A percentile compares a stretch with the other conserved stretches of the same genome.
phyloP scores from a whole-genome alignment of 2,329 filamentous ascomycete species.

The Karstenula rhodostoma region DNA sequence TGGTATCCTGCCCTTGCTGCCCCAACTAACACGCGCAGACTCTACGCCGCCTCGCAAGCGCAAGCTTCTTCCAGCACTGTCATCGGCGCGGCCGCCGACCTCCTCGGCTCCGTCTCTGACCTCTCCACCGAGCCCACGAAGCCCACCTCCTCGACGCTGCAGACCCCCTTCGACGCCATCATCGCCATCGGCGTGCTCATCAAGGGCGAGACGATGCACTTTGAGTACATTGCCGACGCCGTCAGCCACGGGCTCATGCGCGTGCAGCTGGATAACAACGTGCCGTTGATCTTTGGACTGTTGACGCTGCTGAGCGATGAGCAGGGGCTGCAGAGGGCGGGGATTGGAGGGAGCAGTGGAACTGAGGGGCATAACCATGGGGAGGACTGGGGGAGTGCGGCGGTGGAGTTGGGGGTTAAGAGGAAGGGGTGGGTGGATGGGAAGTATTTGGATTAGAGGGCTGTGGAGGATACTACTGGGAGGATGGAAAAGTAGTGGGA shows the following conservation, averaged over 20 bases:
- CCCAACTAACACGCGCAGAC: constrained; percentile 55
- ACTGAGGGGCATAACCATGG: constrained; percentile 84
- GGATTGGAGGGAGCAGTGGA: constrained; percentile 61
- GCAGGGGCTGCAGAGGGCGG: constrained; percentile 85
- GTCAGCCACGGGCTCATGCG: constrained; percentile 94
- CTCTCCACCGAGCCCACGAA: constrained; percentile 40
- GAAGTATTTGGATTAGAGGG: constrained; percentile 57
- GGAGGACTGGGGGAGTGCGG: constrained; percentile 93
- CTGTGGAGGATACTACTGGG: not conserved
- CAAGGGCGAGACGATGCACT: constrained; percentile 99
- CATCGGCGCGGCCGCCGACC: constrained; percentile 72
- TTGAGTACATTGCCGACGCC: constrained; percentile 95
- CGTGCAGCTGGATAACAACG: constrained; percentile 85
- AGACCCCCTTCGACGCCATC: constrained; percentile 83
- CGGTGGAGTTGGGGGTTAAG: constrained; percentile 93
- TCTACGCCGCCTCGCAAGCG: constrained; percentile 86
- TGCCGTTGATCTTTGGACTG: constrained; percentile 91
- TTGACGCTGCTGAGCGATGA: constrained; percentile 88
- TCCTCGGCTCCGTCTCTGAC: constrained; percentile 11
- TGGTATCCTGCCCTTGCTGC: no score
- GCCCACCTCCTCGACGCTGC: constrained; percentile 48
- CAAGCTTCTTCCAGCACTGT: constrained; percentile 70
- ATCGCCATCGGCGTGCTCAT: constrained; percentile 96
- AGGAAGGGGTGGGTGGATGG: constrained; percentile 83
- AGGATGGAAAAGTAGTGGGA: not conserved